phyloP scores from a whole-genome alignment of 495 filamentous ascomycete species.

The Podospora pseudopauciseta region DNA sequence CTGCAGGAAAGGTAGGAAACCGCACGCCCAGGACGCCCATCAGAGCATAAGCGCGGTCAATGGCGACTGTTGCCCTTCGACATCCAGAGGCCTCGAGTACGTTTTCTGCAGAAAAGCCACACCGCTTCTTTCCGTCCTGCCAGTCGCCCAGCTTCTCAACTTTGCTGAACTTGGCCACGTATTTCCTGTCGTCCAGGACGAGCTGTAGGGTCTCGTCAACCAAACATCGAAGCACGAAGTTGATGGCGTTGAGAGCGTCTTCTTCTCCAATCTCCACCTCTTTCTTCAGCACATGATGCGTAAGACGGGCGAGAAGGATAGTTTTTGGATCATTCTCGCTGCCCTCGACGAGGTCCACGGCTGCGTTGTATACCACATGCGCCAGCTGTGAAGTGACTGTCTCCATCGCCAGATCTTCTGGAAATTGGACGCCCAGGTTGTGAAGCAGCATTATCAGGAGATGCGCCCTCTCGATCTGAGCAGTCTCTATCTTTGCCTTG shows the following conservation, averaged over 20 bases:
- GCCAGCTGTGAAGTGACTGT: conserved; percentile 32
- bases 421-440: conserved; percentile 29
- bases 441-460: conserved; percentile 34
- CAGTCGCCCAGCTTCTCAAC: conserved; percentile 30
- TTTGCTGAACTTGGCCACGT: conserved; percentile 35
- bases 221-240: conserved; percentile 29
- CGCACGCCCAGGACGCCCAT: conserved; percentile 41
- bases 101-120: conserved; percentile 32
- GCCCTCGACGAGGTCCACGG: conserved; percentile 19
- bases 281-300: background rate
- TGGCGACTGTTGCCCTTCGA: conserved; percentile 32
- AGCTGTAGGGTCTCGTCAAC: conserved; percentile 28
- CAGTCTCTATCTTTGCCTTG: background rate
- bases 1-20: conserved; percentile 37
- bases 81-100: conserved; percentile 32
- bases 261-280: conserved; percentile 12
- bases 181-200: conserved; percentile 31
- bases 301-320: background rate
- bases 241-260: conserved; percentile 28
- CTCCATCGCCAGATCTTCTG: conserved; percentile 30
- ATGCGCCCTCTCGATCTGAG: conserved; percentile 16
- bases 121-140: conserved; percentile 27
- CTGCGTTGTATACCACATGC: conserved; percentile 30
- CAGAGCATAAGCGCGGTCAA: conserved; percentile 36
- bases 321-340: background rate